Conservation (phyloP, 129 eudicot species). For the Flaveria robusta region DNA sequence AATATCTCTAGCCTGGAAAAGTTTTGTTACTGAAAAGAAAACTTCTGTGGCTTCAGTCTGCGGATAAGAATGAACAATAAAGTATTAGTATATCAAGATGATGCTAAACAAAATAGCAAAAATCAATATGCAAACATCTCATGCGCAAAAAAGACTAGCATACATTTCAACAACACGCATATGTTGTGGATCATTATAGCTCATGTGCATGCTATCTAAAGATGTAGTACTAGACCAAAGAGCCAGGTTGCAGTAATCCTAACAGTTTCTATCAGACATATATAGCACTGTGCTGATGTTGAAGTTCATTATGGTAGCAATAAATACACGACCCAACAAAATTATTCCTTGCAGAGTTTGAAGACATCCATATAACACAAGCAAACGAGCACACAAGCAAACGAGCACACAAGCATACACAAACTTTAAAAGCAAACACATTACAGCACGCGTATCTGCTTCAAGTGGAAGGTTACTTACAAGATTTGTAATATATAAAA, state of each 20-base stretch:
- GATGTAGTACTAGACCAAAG: not conserved
- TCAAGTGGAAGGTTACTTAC: not conserved
- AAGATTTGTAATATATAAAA: not conserved
- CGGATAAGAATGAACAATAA: conserved; percentile 20
- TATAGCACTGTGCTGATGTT: not conserved
- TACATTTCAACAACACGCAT: not conserved
- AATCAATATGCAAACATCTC: not conserved
- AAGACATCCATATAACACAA: not conserved
- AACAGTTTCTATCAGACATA: not conserved
- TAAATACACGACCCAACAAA: not conserved
- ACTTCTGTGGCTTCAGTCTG: conserved; percentile 92
- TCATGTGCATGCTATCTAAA: conserved; percentile 21
- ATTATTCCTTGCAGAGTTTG: not conserved
- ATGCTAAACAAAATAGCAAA: conserved; percentile 14
- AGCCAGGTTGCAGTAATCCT: not conserved
- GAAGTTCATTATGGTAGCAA: not conserved
- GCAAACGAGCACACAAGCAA: not conserved
- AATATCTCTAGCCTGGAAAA: conserved; percentile 72
- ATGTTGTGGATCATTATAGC: not conserved
- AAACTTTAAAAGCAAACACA: conserved; percentile 6
- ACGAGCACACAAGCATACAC: not conserved
- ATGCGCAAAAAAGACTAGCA: not conserved
- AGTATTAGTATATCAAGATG: conserved; percentile 12
- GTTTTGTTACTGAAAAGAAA: conserved; percentile 78
- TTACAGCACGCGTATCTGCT: not conserved